Base-by-base conservation (phyloP, 805 yeast genomes). In the Naumovozyma baii region DNA sequence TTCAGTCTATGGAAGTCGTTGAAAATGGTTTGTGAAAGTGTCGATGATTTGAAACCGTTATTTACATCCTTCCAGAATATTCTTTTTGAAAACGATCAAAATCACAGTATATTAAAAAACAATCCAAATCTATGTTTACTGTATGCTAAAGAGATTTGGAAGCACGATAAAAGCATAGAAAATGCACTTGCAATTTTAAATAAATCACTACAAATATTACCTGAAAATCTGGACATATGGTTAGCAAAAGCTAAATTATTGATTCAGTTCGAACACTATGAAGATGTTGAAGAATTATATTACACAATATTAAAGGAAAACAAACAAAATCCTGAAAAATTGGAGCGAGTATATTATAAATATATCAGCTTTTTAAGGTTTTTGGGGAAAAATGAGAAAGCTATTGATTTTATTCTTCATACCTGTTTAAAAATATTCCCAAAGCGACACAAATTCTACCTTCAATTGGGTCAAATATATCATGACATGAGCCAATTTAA, bases 131-230 rank as follows among this genome's bases (percentile, higher is more conserved):
- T 85, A 33, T 70, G 75, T 60, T 58, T 85, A 38, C 74, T 80
- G 76, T 84, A 74, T 52, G 82, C 94, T 0, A 80, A 80, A 47
- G 88, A 82, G 49, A 64, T 70, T 38, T 77, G 86, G 80, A 59
- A 62, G 33, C 41, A 64, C 18, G 69, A 62, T 2, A 53, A 64
- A 1, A 76, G 81, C 47, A 49, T 70, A 1, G 61, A 54, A 1
- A 70, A 64, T 3, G 82, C 95, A 0, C 63, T 78, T 38, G 48
- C 52, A 1, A 72, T 83, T 3, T 60, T 87, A 4, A 52, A 63
- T 2, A 61, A 66, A 12, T 81, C 82, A 0, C 54, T 72, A 33
- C 52, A 62, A 3, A 39, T 48, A 2, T 59, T 72, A 7, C 73
- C 80, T 1, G 46, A 58, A 0, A 67, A 64, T 43, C 79, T 75